Evolutionary conservation across 306 rosid species (phyloP).

Genomic region (Quercus aquifolioides): DNA sequence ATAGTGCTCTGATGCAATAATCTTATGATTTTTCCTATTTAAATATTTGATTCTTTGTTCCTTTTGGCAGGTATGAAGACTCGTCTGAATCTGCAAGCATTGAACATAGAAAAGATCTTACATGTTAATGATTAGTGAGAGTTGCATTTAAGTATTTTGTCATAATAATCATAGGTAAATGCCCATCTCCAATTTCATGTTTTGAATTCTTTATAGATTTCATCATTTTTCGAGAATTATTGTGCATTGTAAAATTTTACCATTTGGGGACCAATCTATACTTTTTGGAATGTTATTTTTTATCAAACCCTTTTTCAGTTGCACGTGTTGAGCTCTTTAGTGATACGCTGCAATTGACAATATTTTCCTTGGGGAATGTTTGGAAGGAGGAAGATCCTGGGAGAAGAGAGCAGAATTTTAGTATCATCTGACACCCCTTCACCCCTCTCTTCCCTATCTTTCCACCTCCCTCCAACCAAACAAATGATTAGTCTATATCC

Average conservation of each 20-base stretch:
- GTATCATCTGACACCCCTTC: no score
- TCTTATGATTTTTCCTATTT: background rate
- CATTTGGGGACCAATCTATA: background rate
- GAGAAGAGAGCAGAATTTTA: no score
- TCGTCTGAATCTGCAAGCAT: conserved; percentile 48
- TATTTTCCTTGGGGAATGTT: no score
- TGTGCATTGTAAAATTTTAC: conserved; percentile 28
- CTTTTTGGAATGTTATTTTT: background rate
- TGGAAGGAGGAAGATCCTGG: no score
- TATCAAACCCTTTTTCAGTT: background rate
- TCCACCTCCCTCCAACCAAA: no score
- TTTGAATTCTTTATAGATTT: conserved; percentile 30
- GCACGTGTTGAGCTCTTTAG: background rate
- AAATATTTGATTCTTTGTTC: conserved; percentile 22
- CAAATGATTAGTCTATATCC: no score
- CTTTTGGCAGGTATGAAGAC: conserved; percentile 48
- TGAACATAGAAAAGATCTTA: conserved; percentile 48
- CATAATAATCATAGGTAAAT: conserved; percentile 37
- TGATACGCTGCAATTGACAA: background rate
- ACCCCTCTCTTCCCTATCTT: background rate
- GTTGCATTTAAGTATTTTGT: conserved; percentile 22
- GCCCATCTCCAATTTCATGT: conserved; percentile 27
- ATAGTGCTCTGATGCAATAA: conserved; percentile 11
- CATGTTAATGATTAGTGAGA: conserved; percentile 38
- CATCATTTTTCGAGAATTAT: conserved; percentile 8